phyloP scores from a whole-genome alignment of 352 stramenopile genomes.

The Pythium aquatile region DNA sequence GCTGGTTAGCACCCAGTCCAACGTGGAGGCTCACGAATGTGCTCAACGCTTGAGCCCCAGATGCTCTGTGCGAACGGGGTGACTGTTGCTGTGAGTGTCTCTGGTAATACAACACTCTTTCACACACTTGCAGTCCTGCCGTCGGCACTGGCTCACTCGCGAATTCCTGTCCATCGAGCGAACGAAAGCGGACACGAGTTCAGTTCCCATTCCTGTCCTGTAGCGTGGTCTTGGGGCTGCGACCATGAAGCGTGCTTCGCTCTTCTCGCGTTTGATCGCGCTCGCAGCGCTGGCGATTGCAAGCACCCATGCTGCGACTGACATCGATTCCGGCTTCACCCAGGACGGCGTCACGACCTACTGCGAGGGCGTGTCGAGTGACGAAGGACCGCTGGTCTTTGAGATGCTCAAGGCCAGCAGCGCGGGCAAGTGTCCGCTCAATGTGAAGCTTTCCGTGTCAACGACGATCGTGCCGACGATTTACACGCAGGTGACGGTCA shows the following conservation, averaged over 20 bases:
- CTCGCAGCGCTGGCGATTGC: constrained; percentile 3
- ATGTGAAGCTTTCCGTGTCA: constrained; percentile 33
- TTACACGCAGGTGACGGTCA: constrained; percentile 39
- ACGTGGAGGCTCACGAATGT: no score
- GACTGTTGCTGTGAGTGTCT: no score
- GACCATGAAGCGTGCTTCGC: neutral
- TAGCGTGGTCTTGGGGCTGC: no score
- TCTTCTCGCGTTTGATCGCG: neutral
- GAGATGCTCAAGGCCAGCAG: constrained; percentile 42
- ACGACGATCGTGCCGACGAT: constrained; percentile 37
- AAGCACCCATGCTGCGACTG: neutral
- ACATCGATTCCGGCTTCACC: constrained; percentile 20
- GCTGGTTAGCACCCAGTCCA: no score
- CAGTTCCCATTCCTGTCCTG: no score
- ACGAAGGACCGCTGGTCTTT: constrained; percentile 40
- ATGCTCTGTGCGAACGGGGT: neutral
- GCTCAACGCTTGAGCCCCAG: neutral
- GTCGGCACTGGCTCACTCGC: neutral
- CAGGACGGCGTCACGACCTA: constrained; percentile 49
- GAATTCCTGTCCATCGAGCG: neutral
- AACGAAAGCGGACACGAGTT: no score
- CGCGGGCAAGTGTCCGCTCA: constrained; percentile 54
- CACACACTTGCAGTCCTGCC: neutral
- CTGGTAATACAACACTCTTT: neutral
- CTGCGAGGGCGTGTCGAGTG: constrained; percentile 50